Evolutionary conservation across 2,329 filamentous ascomycete genomes (phyloP).

Genomic region (Talaromyces verruculosus): DNA sequence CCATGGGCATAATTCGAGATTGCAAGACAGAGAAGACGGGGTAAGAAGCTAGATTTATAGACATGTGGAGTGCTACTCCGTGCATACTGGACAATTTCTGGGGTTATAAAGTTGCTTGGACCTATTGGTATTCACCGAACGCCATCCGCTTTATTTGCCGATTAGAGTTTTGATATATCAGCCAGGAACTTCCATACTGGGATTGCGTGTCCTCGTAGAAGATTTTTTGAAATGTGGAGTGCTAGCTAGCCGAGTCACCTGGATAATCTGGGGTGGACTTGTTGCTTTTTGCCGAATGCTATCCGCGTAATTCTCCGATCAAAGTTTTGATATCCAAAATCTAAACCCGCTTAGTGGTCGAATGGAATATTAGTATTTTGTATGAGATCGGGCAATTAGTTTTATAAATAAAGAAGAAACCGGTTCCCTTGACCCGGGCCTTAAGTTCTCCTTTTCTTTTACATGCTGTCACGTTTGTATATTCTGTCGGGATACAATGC

Average conservation of each 20-base stretch:
- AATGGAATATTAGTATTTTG: background rate
- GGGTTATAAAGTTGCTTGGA: background rate
- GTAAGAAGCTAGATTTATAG: conserved; percentile 9
- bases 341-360: background rate
- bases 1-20: background rate
- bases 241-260: background rate
- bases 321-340: background rate
- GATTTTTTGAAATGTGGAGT: background rate
- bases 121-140: background rate
- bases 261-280: background rate
- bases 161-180: background rate
- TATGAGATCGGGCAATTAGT: background rate
- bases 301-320: background rate
- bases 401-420: background rate
- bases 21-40: background rate
- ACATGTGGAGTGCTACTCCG: background rate
- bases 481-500: background rate
- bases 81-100: background rate
- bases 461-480: background rate
- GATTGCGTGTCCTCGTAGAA: background rate
- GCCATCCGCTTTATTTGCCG: background rate
- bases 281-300: background rate
- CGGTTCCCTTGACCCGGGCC: background rate
- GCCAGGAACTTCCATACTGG: background rate
- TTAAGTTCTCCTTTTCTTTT: background rate